Evolutionary conservation across 306 rosid species (phyloP).

Genomic region (Pachyrhizus erosus): DNA sequence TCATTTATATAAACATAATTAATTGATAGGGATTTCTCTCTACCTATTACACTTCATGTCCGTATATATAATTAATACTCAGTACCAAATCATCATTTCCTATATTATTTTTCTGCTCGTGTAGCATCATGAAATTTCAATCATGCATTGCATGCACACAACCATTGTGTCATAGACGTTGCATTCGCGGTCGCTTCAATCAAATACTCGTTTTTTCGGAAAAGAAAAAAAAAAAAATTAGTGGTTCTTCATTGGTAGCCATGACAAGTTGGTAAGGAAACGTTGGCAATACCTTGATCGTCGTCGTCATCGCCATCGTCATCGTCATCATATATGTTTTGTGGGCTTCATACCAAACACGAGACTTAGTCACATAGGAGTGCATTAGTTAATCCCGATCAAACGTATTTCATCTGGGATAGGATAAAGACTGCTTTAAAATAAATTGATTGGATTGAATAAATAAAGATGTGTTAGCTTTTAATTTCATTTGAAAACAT

Average conservation of each 20-base stretch:
- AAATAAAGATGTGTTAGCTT: not conserved
- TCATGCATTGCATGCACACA: not conserved
- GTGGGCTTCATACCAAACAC: conserved; percentile 2
- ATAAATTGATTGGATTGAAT: not conserved
- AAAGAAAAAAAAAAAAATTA: not conserved
- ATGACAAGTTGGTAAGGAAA: not conserved
- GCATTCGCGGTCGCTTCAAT: not conserved
- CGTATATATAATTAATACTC: too few relatives aligned
- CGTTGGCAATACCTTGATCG: not conserved
- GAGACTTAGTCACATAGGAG: not conserved
- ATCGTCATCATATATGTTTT: not conserved
- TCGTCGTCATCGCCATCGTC: not conserved
- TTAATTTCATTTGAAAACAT: not conserved
- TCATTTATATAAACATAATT: not conserved
- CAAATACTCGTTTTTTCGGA: not conserved
- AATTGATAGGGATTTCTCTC: not conserved
- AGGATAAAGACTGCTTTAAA: not conserved
- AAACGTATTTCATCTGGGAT: not conserved
- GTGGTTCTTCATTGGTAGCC: not conserved
- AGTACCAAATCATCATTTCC: not conserved
- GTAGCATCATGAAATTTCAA: not conserved
- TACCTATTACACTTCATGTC: not conserved
- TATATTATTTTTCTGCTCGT: not conserved
- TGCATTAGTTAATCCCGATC: not conserved
- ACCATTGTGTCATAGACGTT: not conserved